Evolutionary conservation across 352 stramenopile species (phyloP), one percentile per base, ranked within the genome.

Genomic region (Globisporangium middletonii): DNA sequence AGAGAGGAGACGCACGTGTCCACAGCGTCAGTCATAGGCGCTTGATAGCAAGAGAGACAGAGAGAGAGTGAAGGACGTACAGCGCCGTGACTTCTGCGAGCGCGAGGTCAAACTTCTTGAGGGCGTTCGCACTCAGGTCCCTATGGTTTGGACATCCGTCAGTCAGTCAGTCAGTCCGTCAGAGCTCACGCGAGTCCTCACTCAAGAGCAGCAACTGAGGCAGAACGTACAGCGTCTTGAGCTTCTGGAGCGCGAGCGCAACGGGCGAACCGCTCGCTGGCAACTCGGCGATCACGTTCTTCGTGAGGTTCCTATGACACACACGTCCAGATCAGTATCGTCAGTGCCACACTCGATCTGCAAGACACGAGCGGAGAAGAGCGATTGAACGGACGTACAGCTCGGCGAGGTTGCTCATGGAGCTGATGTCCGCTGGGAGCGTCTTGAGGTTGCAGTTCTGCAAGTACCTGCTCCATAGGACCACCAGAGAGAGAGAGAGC

Each of bases 391-490:
- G 8, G 4, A 59, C 80, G 57, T 62, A 89, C 81, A 91, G 64
- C 4, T 68, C 71, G 26, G 62, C 63, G 23, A 91, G 54, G 56
- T 86, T 87, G 26, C 56, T 63, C 63, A 89, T 71, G 45, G 66
- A 66, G 30, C 59, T 65, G 19, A 91, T 61, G 46, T 87, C 71
- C 1, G 57, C 51, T 13, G 81, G 77, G 19, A 91, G 48, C 26
- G 59, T 67, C 26, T 56, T 77, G 51, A 91, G 66, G 47, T 79
- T 77, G 63, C 81, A 91, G 63, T 91, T 91, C 27, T 88, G 71
- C 62, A 91, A 72, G 1, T 72, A 72, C 18, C 79, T 90, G 43
- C 23, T 1, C 19, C 42, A 18, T 28, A 23, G 45, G 19, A 33
- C 52, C 4, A 26, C 11, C 37, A 53, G 28, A 4, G 18, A 23